A percentile compares a stretch with the other conserved stretches of the same genome.
phyloP scores from a whole-genome alignment of 139 green algal species.

The Yamagishiella unicocca region DNA sequence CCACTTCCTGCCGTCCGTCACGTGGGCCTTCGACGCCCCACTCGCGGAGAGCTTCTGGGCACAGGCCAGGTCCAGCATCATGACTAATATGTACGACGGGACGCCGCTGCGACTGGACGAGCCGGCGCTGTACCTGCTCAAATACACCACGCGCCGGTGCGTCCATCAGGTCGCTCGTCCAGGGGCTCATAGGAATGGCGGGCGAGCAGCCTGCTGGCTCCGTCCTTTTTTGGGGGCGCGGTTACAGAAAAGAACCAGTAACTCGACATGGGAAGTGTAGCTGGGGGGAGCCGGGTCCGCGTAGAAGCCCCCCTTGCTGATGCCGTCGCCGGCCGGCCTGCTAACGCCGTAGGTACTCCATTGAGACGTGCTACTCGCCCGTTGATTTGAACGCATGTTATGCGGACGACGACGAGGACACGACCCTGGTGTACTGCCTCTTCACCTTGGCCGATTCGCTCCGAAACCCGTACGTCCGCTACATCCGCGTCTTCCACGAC shows the following conservation, averaged over 20 bases:
- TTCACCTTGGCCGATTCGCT: slow-evolving; percentile 19
- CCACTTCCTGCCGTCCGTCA: slow-evolving; percentile 13
- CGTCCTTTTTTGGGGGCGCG: too few relatives aligned
- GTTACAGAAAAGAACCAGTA: too few relatives aligned
- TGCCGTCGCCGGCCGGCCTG: too few relatives aligned
- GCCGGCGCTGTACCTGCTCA: not conserved
- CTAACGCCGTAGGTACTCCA: not conserved
- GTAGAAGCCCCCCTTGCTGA: too few relatives aligned
- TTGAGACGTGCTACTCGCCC: not conserved
- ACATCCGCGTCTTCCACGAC: slow-evolving; percentile 17
- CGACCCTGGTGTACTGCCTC: not conserved
- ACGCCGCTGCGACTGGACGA: not conserved
- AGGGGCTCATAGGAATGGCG: too few relatives aligned
- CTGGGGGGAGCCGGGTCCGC: too few relatives aligned
- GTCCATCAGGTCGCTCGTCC: too few relatives aligned
- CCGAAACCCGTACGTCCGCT: not conserved
- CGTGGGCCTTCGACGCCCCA: slow-evolving; percentile 4
- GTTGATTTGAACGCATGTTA: slow-evolving; percentile 9
- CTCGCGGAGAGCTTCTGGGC: slow-evolving; percentile 18
- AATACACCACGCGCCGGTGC: not conserved
- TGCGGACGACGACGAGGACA: not conserved
- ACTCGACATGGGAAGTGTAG: too few relatives aligned
- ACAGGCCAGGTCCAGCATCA: too few relatives aligned
- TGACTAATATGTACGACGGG: not conserved
- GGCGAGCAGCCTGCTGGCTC: too few relatives aligned